Conservation (phyloP, 331 rosid species). For the Quercus lobata region DNA sequence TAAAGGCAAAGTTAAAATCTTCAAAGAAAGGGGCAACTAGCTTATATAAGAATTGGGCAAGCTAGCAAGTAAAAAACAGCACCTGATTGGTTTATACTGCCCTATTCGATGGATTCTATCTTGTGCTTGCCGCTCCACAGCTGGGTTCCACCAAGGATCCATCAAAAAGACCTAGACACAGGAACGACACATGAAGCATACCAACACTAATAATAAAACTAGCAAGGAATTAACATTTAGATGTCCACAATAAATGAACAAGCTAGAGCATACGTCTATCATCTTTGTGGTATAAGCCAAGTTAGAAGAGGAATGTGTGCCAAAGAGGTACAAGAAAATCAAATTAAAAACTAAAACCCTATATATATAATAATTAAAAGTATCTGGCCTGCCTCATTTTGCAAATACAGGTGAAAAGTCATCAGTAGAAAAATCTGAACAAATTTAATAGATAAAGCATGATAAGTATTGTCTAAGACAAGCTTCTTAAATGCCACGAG, state of each 20-base stretch:
- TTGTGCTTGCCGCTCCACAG: conserved; percentile 96
- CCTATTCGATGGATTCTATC: conserved; percentile 96
- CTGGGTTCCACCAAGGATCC: conserved; percentile 99
- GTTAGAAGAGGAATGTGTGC: not conserved
- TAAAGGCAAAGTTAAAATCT: conserved; percentile 10
- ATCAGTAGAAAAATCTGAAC: not conserved
- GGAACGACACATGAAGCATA: not conserved
- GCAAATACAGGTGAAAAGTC: not conserved
- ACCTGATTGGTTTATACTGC: conserved; percentile 94
- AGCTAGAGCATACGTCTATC: not conserved
- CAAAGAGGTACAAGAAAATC: not conserved
- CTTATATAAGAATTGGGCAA: not conserved
- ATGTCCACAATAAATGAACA: not conserved
- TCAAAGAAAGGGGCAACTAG: not conserved
- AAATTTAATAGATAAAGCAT: not conserved
- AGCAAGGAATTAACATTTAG: not conserved
- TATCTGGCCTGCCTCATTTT: not conserved
- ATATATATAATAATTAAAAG: not conserved
- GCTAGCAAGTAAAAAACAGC: conserved; percentile 5
- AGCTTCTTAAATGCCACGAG: not conserved
- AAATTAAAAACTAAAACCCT: not conserved
- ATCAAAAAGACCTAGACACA: conserved; percentile 72
- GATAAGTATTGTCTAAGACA: not conserved
- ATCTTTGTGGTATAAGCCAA: not conserved
- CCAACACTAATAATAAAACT: not conserved